Conservation (phyloP, 2,329 filamentous ascomycete species). For the Neoarthrinium moseri region DNA sequence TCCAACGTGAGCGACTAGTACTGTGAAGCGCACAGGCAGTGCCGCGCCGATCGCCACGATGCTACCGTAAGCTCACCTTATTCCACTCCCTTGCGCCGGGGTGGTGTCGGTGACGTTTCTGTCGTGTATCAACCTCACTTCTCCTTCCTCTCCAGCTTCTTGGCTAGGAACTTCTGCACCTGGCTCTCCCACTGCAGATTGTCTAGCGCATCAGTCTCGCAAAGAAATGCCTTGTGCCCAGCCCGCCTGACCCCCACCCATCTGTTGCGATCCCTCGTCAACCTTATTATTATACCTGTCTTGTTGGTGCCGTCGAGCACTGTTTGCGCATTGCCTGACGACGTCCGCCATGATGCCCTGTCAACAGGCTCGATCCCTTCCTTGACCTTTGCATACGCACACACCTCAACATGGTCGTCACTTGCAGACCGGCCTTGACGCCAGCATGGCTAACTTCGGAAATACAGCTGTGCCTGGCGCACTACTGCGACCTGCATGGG, state of each 20-base stretch:
- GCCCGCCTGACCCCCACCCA: background rate
- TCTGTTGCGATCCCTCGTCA: background rate
- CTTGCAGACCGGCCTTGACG: constrained; percentile 15
- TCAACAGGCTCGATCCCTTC: too few species aligned
- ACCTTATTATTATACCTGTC: too few species aligned
- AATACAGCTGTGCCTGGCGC: constrained; percentile 65
- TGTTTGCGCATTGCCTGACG: too few species aligned
- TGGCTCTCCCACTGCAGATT: background rate
- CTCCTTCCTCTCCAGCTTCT: constrained; percentile 1
- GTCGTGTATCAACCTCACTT: constrained; percentile 7
- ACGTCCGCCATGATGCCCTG: too few species aligned
- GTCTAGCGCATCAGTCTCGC: too few species aligned
- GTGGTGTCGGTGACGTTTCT: constrained; percentile 11
- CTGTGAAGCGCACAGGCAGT: background rate
- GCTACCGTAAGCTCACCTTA: constrained; percentile 3
- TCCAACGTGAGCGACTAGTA: background rate
- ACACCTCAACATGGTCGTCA: constrained; percentile 11
- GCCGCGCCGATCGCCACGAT: constrained; percentile 5
- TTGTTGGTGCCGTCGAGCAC: too few species aligned
- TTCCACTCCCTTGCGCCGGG: constrained; percentile 8
- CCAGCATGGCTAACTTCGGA: constrained; percentile 36
- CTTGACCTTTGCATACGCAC: background rate
- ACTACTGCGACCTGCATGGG: constrained; percentile 70
- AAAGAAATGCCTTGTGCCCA: too few species aligned
- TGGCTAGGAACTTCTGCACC: background rate